These are phyloP conservation scores for Mycena metata DNA, from an alignment of 768 basidiomycete species.

Conservation along the genomic window DNA sequence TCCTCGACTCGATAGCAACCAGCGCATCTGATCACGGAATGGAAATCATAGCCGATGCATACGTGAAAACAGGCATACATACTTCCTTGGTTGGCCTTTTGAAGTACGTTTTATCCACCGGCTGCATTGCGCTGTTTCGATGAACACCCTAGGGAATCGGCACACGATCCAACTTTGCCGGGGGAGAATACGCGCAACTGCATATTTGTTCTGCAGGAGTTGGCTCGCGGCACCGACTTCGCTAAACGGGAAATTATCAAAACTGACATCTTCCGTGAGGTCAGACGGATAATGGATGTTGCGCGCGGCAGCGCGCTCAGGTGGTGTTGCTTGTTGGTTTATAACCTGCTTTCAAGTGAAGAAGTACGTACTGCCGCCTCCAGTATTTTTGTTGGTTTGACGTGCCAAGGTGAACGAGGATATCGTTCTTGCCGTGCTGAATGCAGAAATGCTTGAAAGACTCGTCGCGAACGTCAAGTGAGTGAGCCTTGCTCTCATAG, in stretches of 20 bases:
- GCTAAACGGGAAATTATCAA: conserved; percentile 17
- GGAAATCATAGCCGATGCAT: conserved; percentile 13
- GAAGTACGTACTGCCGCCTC: neutral
- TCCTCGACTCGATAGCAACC: conserved; percentile 5
- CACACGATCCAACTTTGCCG: conserved; percentile 5
- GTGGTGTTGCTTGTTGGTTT: conserved; percentile 14
- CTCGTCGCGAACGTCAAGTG: neutral
- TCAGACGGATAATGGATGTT: conserved; percentile 15
- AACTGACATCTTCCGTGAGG: conserved; percentile 1
- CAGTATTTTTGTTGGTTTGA: neutral
- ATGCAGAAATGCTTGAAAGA: conserved; percentile 10
- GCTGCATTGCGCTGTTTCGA: neutral
- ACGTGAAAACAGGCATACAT: conserved; percentile 4
- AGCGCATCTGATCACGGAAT: conserved; percentile 6
- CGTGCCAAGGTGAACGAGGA: conserved; percentile 5
- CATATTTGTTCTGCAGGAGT: conserved; percentile 8
- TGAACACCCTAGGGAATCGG: conserved; percentile 1
- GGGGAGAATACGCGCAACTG: conserved; percentile 8
- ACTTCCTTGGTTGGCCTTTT: conserved; percentile 11
- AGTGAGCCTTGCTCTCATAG: neutral
- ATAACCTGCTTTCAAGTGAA: conserved; percentile 2
- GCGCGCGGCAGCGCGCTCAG: neutral
- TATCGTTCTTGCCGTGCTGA: conserved; percentile 6
- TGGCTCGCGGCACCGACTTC: conserved; percentile 15
- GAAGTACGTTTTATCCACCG: neutral